phyloP scores from a whole-genome alignment of 2,329 filamentous ascomycete species.

The Apiospora hydei region DNA sequence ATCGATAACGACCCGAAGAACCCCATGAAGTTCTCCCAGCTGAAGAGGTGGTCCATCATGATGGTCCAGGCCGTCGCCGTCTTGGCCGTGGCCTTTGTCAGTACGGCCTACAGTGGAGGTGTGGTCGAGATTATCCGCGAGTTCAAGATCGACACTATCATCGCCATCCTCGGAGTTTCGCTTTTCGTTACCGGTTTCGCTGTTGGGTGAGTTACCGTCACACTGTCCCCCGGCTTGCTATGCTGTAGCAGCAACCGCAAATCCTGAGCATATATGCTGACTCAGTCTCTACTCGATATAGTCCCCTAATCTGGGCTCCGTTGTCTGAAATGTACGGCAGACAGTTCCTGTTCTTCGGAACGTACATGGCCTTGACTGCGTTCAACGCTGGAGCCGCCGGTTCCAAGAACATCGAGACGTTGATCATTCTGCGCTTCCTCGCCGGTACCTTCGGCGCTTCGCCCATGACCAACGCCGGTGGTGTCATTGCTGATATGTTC shows the following conservation, averaged over 20 bases:
- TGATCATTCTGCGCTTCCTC: slow-evolving; percentile 69
- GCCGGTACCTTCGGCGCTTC: slow-evolving; percentile 64
- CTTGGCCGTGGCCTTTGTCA: slow-evolving; percentile 72
- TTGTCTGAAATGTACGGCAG: slow-evolving; percentile 67
- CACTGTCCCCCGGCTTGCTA: neutral
- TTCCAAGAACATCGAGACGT: slow-evolving; percentile 57
- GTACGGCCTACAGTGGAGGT: slow-evolving; percentile 68
- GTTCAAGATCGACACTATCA: slow-evolving; percentile 53
- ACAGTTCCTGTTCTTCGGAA: slow-evolving; percentile 61
- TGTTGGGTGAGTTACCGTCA: slow-evolving; percentile 49
- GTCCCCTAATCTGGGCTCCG: slow-evolving; percentile 70
- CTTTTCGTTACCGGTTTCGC: slow-evolving; percentile 70
- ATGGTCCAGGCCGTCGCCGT: slow-evolving; percentile 70
- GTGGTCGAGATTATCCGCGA: slow-evolving; percentile 57
- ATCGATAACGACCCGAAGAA: slow-evolving; percentile 72
- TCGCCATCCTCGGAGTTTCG: slow-evolving; percentile 68
- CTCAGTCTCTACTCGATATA: slow-evolving; percentile 19
- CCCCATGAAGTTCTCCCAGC: slow-evolving; percentile 63
- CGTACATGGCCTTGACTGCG: slow-evolving; percentile 60
- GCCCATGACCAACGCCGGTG: slow-evolving; percentile 62
- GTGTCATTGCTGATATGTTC: slow-evolving; percentile 68
- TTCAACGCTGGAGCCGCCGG: slow-evolving; percentile 66
- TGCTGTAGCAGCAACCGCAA: neutral
- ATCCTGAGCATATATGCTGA: neutral
- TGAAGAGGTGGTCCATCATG: slow-evolving; percentile 72